phyloP scores from a whole-genome alignment of 1,284 basidiomycete species.

The Pseudomicrostroma phylloplanum region DNA sequence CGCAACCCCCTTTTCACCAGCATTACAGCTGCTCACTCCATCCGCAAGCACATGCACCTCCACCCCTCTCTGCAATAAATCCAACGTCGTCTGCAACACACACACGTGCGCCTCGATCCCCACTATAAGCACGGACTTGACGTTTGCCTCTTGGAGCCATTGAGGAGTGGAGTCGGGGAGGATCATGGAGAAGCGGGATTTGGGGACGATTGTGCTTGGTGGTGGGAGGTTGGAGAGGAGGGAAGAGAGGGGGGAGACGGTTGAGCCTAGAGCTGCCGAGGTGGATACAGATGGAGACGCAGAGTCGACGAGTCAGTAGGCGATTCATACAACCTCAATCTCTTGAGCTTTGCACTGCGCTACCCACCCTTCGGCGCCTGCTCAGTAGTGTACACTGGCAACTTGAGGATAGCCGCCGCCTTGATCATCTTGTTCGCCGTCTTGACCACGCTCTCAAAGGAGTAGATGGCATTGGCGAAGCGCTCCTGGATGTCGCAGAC shows the following conservation, averaged over 20 bases:
- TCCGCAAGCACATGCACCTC: slow-evolving; percentile 72
- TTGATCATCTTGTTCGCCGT: slow-evolving; percentile 36
- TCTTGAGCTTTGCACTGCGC: background rate
- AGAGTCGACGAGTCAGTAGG: background rate
- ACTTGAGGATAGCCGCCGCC: slow-evolving; percentile 58
- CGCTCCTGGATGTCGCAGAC: slow-evolving; percentile 41
- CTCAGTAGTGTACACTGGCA: slow-evolving; percentile 71
- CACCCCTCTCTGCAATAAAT: slow-evolving; percentile 58
- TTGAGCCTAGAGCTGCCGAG: slow-evolving; percentile 63
- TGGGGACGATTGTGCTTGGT: slow-evolving; percentile 61
- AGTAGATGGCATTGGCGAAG: slow-evolving; percentile 28
- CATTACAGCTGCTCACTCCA: slow-evolving; percentile 73
- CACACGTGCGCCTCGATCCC: slow-evolving; percentile 87
- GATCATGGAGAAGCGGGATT: slow-evolving; percentile 76
- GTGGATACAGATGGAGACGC: background rate
- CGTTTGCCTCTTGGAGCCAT: slow-evolving; percentile 54
- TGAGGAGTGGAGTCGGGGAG: slow-evolving; percentile 58
- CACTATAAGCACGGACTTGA: slow-evolving; percentile 66
- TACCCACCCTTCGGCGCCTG: slow-evolving; percentile 69
- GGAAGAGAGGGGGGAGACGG: slow-evolving; percentile 59
- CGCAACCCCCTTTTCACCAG: slow-evolving; percentile 54
- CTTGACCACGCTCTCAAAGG: slow-evolving; percentile 30
- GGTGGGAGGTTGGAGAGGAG: slow-evolving; percentile 60
- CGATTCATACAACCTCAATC: background rate
- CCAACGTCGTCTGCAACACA: slow-evolving; percentile 71